These are phyloP conservation scores for Tolypocladium album DNA, from an alignment of 2,329 filamentous ascomycete species.

Conservation along the genomic window DNA sequence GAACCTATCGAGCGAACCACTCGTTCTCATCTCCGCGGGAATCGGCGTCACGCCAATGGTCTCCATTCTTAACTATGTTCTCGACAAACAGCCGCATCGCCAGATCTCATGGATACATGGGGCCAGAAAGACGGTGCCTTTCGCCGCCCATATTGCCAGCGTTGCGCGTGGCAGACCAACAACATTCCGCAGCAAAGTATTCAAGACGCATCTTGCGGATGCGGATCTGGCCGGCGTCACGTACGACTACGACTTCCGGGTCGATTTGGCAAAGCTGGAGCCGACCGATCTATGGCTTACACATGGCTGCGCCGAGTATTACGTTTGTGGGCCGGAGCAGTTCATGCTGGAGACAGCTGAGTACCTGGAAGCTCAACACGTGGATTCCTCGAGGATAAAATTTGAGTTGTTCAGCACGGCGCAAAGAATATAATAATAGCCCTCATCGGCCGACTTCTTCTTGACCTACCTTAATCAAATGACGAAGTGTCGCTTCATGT, in stretches of 20 bases:
- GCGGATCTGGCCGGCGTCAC: constrained; percentile 32
- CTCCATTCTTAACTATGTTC: constrained; percentile 47
- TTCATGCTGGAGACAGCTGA: constrained; percentile 42
- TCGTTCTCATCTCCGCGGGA: constrained; percentile 52
- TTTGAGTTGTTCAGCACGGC: constrained; percentile 23
- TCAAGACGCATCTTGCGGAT: constrained; percentile 36
- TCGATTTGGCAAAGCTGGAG: constrained; percentile 35
- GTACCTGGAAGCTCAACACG: constrained; percentile 28
- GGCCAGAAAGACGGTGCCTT: constrained; percentile 39
- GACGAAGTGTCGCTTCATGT: no score
- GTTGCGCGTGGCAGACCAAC: constrained; percentile 27
- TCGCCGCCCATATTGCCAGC: constrained; percentile 38
- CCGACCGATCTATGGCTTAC: constrained; percentile 33
- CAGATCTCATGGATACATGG: constrained; percentile 51
- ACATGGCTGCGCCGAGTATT: constrained; percentile 39
- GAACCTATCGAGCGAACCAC: constrained; percentile 26
- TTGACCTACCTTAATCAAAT: no score
- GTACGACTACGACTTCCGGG: constrained; percentile 28
- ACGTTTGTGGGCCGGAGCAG: constrained; percentile 41
- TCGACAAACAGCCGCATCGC: constrained; percentile 31
- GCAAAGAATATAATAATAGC: not conserved
- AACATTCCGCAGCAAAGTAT: constrained; percentile 30
- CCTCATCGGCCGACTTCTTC: no score
- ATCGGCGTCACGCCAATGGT: constrained; percentile 50
- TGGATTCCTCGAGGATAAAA: constrained; percentile 27